Percentiles rank a stretch among this genome's conserved stretches.
phyloP scores from a whole-genome alignment of 306 rosid genomes.

The Echinosophora koreensis region DNA sequence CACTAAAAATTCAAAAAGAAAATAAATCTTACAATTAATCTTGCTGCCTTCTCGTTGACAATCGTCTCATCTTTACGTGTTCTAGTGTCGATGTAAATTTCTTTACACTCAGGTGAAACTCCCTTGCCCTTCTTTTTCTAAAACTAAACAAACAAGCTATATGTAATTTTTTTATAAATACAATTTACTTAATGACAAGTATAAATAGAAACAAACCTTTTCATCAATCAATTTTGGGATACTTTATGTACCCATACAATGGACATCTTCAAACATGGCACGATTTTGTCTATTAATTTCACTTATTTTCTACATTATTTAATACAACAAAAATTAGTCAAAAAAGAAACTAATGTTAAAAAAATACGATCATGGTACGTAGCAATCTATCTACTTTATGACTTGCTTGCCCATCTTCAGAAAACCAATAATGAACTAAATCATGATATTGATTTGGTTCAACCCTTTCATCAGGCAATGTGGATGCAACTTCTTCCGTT shows the following conservation, averaged over 20 bases:
- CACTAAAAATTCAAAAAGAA: too few relatives aligned
- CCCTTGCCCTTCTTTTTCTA: too few relatives aligned
- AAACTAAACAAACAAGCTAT: too few relatives aligned
- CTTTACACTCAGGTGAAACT: too few relatives aligned
- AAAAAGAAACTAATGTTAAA: background rate
- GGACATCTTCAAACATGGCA: background rate
- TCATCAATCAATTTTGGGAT: background rate
- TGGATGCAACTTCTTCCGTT: background rate
- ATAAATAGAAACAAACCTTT: background rate
- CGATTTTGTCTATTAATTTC: background rate
- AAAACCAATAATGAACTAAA: too few relatives aligned
- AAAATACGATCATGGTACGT: background rate
- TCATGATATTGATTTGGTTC: background rate
- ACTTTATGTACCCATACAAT: background rate
- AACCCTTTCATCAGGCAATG: background rate
- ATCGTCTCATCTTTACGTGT: too few relatives aligned
- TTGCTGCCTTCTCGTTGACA: too few relatives aligned
- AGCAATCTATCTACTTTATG: background rate
- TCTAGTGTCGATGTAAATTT: too few relatives aligned
- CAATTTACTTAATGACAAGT: background rate
- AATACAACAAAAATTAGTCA: too few relatives aligned
- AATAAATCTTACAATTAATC: too few relatives aligned
- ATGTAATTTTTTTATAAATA: too few relatives aligned
- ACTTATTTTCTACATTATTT: background rate
- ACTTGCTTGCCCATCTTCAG: background rate